Percentiles rank a stretch among this genome's conserved stretches.
These are phyloP conservation scores for Cordyceps farinosa DNA, from an alignment of 2,329 filamentous ascomycete genomes.

Conservation along the genomic window DNA sequence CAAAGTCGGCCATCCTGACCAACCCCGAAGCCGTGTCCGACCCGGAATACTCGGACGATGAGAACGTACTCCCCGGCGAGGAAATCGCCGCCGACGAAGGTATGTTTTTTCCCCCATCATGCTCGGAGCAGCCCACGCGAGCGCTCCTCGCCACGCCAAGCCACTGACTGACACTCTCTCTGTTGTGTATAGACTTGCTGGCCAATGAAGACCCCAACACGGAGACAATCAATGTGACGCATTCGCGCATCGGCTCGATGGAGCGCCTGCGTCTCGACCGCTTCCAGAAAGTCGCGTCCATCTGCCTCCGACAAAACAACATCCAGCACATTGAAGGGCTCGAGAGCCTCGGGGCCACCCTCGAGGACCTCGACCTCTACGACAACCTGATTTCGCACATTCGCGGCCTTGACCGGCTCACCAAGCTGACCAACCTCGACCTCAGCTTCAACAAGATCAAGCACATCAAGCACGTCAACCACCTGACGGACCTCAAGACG, in stretches of 20 bases:
- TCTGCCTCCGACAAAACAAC: slow-evolving; percentile 91
- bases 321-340: slow-evolving; percentile 80
- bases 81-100: slow-evolving; percentile 80
- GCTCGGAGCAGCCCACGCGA: background rate
- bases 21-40: slow-evolving; percentile 84
- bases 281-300: slow-evolving; percentile 69
- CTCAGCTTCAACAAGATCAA: slow-evolving; percentile 99
- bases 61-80: slow-evolving; percentile 66
- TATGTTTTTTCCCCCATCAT: slow-evolving; percentile 31
- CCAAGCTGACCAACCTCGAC: slow-evolving; percentile 74
- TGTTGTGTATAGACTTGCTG: slow-evolving; percentile 47
- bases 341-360: slow-evolving; percentile 56
- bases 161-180: background rate
- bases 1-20: slow-evolving; percentile 56
- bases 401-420: slow-evolving; percentile 74
- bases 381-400: slow-evolving; percentile 92
- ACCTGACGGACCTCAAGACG: slow-evolving; percentile 74
- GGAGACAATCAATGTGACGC: slow-evolving; percentile 85
- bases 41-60: slow-evolving; percentile 75
- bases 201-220: slow-evolving; percentile 58
- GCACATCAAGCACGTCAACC: slow-evolving; percentile 85
- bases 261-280: slow-evolving; percentile 75
- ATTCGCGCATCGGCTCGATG: slow-evolving; percentile 78
- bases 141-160: background rate
- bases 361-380: slow-evolving; percentile 89